Percentiles rank a stretch among this genome's conserved stretches.
phyloP scores from a whole-genome alignment of 805 yeast genomes.

The Saccharomyces jurei region DNA sequence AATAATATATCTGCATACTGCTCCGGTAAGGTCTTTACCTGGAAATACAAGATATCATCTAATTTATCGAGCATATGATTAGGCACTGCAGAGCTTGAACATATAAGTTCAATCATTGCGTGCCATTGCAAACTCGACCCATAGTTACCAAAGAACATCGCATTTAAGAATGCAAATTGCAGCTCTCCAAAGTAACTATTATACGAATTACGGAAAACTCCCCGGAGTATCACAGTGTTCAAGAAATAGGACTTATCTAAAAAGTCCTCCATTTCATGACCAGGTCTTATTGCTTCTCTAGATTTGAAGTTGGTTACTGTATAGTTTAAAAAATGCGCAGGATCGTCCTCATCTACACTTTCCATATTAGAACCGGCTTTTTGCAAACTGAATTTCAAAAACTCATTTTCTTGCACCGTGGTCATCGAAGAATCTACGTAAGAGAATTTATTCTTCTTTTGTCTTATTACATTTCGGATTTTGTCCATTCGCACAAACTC shows the following conservation, averaged over 20 bases:
- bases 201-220: constrained; percentile 16
- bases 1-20: constrained; percentile 19
- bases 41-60: constrained; percentile 15
- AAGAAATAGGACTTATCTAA: constrained; percentile 59
- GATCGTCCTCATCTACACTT: constrained; percentile 1
- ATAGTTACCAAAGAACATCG: constrained; percentile 50
- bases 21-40: constrained; percentile 17
- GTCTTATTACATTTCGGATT: background rate
- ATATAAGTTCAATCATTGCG: constrained; percentile 37
- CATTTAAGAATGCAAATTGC: constrained; percentile 42
- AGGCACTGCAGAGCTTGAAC: constrained; percentile 11
- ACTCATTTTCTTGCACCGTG: constrained; percentile 18
- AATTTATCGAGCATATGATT: constrained; percentile 3
- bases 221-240: constrained; percentile 25
- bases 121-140: constrained; percentile 63
- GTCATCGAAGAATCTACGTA: constrained; percentile 29
- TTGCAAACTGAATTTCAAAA: constrained; percentile 11
- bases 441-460: background rate
- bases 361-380: background rate
- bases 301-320: constrained; percentile 25
- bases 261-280: constrained; percentile 42
- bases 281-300: constrained; percentile 22
- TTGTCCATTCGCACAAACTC: background rate
- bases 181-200: constrained; percentile 43
- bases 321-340: constrained; percentile 10